Conservation (phyloP, 495 filamentous ascomycete genomes). For the Penicillium bialowiezense region DNA sequence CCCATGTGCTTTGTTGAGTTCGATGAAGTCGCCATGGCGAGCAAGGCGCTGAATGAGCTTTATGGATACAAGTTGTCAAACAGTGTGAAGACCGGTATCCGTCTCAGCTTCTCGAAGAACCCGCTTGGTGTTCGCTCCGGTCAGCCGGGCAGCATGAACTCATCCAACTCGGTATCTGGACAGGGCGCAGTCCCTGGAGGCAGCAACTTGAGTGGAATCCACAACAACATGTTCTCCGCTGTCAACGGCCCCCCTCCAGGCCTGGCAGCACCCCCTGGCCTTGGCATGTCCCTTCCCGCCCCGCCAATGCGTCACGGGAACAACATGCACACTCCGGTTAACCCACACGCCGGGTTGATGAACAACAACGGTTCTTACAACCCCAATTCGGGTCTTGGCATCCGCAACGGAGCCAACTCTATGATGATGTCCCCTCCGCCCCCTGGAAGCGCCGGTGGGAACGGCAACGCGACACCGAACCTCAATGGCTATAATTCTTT, state of each 20-base stretch:
- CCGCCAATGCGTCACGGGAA: conserved; percentile 31
- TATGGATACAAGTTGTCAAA: conserved; percentile 89
- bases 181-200: conserved; percentile 45
- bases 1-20: conserved; percentile 99
- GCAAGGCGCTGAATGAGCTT: conserved; percentile 86
- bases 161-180: conserved; percentile 47
- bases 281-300: conserved; percentile 40
- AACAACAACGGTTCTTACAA: conserved; percentile 37
- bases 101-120: conserved; percentile 98
- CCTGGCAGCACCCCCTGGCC: conserved; percentile 65
- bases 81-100: conserved; percentile 92
- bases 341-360: conserved; percentile 34
- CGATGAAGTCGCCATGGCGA: conserved; percentile 90
- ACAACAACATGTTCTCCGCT: conserved; percentile 61
- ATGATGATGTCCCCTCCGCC: conserved; percentile 44
- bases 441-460: conserved; percentile 31
- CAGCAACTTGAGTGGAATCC: conserved; percentile 55
- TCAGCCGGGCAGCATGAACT: conserved; percentile 56
- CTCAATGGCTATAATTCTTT: conserved; percentile 44
- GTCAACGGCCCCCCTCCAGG: conserved; percentile 76
- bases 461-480: conserved; percentile 37
- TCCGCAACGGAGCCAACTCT: conserved; percentile 40
- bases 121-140: conserved; percentile 87
- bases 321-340: conserved; percentile 29
- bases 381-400: conserved; percentile 44